These are phyloP conservation scores for Lathyrus tuberosus DNA, from an alignment of 306 rosid genomes.

Conservation along the genomic window DNA sequence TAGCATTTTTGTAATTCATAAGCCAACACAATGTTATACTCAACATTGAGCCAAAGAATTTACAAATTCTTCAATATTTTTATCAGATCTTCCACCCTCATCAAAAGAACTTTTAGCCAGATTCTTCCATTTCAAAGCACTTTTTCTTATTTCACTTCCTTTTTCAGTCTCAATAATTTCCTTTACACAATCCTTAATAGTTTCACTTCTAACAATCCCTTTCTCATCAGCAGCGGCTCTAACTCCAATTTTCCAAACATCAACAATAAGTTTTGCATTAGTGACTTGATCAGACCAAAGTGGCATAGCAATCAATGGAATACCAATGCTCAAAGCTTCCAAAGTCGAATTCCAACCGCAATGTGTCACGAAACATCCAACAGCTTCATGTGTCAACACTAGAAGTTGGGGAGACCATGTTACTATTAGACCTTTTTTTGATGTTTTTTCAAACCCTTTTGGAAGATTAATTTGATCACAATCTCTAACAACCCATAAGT, in stretches of 20 bases:
- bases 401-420: conserved; percentile 28
- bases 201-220: conserved; percentile 25
- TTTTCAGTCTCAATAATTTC: conserved; percentile 7
- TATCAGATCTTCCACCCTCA: conserved; percentile 26
- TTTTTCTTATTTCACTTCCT: conserved; percentile 2
- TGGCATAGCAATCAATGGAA: conserved; percentile 30
- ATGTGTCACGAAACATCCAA: conserved; percentile 21
- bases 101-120: conserved; percentile 15
- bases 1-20: no score
- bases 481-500: conserved; percentile 27
- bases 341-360: conserved; percentile 34
- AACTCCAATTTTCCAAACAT: conserved; percentile 23
- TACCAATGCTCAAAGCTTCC: conserved; percentile 19
- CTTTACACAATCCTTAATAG: conserved; percentile 2
- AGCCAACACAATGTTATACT: background rate
- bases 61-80: conserved; percentile 18
- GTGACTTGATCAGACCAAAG: conserved; percentile 27
- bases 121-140: conserved; percentile 24
- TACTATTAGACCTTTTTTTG: conserved; percentile 22
- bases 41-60: background rate
- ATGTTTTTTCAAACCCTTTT: background rate
- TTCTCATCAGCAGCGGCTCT: conserved; percentile 25
- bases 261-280: conserved; percentile 28
- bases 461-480: conserved; percentile 16
- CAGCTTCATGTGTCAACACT: conserved; percentile 14